Conservation (phyloP, 2,329 filamentous ascomycete species). For the Fusarium xyrophilum region DNA sequence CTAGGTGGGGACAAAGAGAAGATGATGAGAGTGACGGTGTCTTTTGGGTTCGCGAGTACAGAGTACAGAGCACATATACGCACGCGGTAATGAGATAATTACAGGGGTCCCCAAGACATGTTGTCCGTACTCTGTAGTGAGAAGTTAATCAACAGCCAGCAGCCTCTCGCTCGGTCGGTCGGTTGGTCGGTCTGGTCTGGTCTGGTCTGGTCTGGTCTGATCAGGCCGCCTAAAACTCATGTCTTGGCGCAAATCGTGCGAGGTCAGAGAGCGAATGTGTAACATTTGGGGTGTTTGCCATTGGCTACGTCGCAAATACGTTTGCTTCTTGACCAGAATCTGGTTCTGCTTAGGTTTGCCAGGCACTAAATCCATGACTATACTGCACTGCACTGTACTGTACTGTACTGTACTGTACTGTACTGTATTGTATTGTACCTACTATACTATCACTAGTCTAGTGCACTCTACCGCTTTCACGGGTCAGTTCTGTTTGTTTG, state of each 20-base stretch:
- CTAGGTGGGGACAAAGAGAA: neutral
- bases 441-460: neutral
- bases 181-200: too few species aligned
- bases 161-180: neutral
- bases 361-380: neutral
- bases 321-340: neutral
- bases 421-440: too few species aligned
- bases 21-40: neutral
- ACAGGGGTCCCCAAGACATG: neutral
- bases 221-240: neutral
- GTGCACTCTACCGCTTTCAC: neutral
- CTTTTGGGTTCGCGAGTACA: neutral
- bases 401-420: too few species aligned
- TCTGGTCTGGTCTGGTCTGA: neutral
- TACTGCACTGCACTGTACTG: too few species aligned
- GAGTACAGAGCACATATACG: too few species aligned
- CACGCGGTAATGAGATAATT: neutral
- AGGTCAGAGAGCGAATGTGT: constrained; percentile 8
- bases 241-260: constrained; percentile 1
- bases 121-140: too few species aligned
- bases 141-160: too few species aligned
- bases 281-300: neutral
- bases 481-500: neutral
- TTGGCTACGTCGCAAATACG: neutral
- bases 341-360: neutral